These are phyloP conservation scores for Fusarium equiseti DNA, from an alignment of 2,329 filamentous ascomycete genomes.

Conservation along the genomic window DNA sequence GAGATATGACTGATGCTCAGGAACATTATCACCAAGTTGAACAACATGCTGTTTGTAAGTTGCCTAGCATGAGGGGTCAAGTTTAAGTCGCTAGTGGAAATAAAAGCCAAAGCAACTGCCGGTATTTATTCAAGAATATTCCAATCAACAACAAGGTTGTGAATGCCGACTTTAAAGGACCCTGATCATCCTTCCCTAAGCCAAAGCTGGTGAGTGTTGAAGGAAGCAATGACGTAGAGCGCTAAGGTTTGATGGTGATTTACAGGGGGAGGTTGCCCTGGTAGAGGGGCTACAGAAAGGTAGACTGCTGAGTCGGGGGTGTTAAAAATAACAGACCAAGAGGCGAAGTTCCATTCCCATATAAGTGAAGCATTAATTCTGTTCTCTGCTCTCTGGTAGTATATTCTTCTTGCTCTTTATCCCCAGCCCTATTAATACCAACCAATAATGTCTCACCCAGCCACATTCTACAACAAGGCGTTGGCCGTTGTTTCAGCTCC, in stretches of 20 bases:
- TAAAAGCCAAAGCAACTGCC: background rate
- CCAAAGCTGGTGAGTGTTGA: background rate
- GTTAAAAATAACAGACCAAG: too few species aligned
- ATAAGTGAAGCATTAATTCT: background rate
- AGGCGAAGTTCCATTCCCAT: too few species aligned
- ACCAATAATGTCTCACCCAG: slow-evolving; percentile 39
- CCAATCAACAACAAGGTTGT: background rate
- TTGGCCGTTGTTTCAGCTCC: slow-evolving; percentile 48
- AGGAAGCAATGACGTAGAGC: slow-evolving; percentile 41
- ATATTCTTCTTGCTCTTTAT: background rate
- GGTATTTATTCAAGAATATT: background rate
- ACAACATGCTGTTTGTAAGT: background rate
- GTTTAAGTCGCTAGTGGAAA: background rate
- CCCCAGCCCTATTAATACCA: slow-evolving; percentile 44
- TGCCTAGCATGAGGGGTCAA: background rate
- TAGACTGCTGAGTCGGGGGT: background rate
- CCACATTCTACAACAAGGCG: slow-evolving; percentile 44
- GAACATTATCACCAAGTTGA: slow-evolving; percentile 31
- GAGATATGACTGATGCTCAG: slow-evolving; percentile 37
- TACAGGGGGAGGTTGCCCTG: slow-evolving; percentile 31
- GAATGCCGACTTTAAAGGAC: background rate
- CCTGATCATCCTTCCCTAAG: background rate
- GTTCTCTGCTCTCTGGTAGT: fast-evolving
- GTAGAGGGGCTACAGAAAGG: background rate
- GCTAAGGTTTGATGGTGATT: slow-evolving; percentile 12